Evolutionary conservation across 2,329 filamentous ascomycete genomes (phyloP).

Genomic region (Colletotrichum viniferum): DNA sequence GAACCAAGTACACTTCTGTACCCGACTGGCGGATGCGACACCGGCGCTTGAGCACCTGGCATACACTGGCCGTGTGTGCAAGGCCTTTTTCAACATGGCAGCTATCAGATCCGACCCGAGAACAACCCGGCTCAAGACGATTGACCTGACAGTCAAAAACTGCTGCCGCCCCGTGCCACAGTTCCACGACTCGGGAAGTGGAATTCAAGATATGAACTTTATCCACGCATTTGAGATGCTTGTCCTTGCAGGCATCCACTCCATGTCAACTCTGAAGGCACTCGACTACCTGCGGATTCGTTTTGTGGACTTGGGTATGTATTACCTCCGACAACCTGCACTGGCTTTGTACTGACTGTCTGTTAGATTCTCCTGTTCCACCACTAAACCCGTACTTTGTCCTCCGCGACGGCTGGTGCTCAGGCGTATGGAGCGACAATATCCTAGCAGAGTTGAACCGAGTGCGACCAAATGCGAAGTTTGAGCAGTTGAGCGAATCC

Average conservation of each 20-base stretch:
- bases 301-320: slow-evolving; percentile 72
- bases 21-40: slow-evolving; percentile 59
- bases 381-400: slow-evolving; percentile 77
- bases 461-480: slow-evolving; percentile 62
- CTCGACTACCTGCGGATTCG: slow-evolving; percentile 72
- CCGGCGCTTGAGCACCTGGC: slow-evolving; percentile 70
- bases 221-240: slow-evolving; percentile 74
- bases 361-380: slow-evolving; percentile 69
- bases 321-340: not conserved
- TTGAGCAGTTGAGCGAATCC: slow-evolving; percentile 66
- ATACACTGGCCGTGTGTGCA: slow-evolving; percentile 75
- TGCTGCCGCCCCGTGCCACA: slow-evolving; percentile 64
- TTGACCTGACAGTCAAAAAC: slow-evolving; percentile 77
- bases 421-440: slow-evolving; percentile 73
- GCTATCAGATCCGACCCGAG: slow-evolving; percentile 53
- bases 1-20: slow-evolving; percentile 67
- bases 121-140: slow-evolving; percentile 61
- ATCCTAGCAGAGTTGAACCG: slow-evolving; percentile 66
- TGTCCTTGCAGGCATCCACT: slow-evolving; percentile 66
- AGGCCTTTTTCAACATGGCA: slow-evolving; percentile 67
- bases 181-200: slow-evolving; percentile 69
- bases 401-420: slow-evolving; percentile 63
- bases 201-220: slow-evolving; percentile 74
- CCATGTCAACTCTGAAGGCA: slow-evolving; percentile 61
- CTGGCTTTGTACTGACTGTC: slow-evolving; percentile 25